Conservation (phyloP, 139 green algal genomes). For the Chloropicon primus region DNA sequence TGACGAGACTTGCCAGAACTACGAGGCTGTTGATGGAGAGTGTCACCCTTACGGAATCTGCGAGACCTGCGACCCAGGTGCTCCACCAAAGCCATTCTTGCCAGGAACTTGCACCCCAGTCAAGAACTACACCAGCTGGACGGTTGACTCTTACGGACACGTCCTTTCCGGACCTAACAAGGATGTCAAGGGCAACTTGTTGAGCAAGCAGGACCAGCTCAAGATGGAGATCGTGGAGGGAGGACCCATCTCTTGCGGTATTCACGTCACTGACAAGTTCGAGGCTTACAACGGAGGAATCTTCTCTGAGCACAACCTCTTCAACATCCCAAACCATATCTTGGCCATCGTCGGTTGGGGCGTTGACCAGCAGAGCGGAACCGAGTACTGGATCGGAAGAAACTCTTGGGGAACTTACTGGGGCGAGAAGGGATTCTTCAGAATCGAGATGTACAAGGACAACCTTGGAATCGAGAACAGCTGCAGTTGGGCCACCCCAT, state of each 20-base stretch:
- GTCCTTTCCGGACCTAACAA: constrained; percentile 24
- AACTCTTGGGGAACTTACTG: constrained; percentile 65
- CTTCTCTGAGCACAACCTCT: constrained; percentile 21
- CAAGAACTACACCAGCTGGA: constrained; percentile 44
- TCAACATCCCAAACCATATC: constrained; percentile 56
- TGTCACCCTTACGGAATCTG: constrained; percentile 27
- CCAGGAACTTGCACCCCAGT: not conserved
- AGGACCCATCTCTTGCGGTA: constrained; percentile 72
- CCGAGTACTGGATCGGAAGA: constrained; percentile 52
- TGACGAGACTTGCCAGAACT: constrained; percentile 79
- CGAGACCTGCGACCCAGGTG: constrained; percentile 40
- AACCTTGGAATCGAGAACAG: constrained; percentile 39
- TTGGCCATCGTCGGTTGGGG: constrained; percentile 75
- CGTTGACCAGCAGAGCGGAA: constrained; percentile 32
- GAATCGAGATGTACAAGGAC: constrained; percentile 14
- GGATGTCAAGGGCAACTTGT: not conserved
- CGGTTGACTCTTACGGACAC: constrained; percentile 48
- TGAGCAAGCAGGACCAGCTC: constrained; percentile 32
- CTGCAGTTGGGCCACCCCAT: constrained; percentile 46
- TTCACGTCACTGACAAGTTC: constrained; percentile 57
- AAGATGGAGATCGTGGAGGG: constrained; percentile 63
- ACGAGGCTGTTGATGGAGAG: constrained; percentile 39
- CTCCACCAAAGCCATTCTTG: constrained; percentile 10
- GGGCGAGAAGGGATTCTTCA: constrained; percentile 61
- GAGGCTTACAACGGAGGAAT: constrained; percentile 42